Base-by-base conservation (phyloP, 2,329 filamentous ascomycete species). In the Cercospora janseana region DNA sequence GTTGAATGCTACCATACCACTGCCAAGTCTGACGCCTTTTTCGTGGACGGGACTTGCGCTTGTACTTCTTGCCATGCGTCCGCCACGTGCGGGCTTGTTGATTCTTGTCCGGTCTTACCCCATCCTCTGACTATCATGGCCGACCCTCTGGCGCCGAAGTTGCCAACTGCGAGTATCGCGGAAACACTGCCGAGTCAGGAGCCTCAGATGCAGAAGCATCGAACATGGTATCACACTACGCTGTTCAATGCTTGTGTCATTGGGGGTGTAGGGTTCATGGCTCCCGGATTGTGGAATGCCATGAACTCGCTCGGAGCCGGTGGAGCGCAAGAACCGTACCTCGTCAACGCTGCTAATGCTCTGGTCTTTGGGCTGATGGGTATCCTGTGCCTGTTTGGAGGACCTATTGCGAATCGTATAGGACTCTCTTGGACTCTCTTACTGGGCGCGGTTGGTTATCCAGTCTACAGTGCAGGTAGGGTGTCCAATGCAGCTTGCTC, bases 181-280 rank as follows among this genome's bases (percentile, higher is more conserved):
- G 38, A 45, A 18, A 40, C 45, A 27, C 35, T 52, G 13, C 49
- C 49, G 3, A 52, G 20, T 5, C 34, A 52, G 18, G 49, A 52
- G 26, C 49, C 49, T 8, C 27, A 21, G 21, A 13, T 31, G 20
- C 18, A 10, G 7, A 20, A 47, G 24, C 37, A 47, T 16, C 40
- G 57, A 24, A 64, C 52, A 46, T 80, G 77, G 77, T 76, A 79
- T 54, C 74, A 70, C 44, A 71, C 70, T 2, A 78, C 75, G 0
- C 68, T 80, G 1, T 79, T 78, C 69, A 78, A 80, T 59, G 76
- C 76, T 29, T 74, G 73, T 40, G 68, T 80, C 12, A 78, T 79
- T 37, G 77, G 78, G 9, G 70, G 68, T 10, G 76, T 79, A 0
- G 78, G 75, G 1, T 79, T 79, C 56, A 66, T 77, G 27, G 73